Evolutionary conservation across 352 stramenopile species (phyloP).

Genomic region (Globisporangium recalcitrans): DNA sequence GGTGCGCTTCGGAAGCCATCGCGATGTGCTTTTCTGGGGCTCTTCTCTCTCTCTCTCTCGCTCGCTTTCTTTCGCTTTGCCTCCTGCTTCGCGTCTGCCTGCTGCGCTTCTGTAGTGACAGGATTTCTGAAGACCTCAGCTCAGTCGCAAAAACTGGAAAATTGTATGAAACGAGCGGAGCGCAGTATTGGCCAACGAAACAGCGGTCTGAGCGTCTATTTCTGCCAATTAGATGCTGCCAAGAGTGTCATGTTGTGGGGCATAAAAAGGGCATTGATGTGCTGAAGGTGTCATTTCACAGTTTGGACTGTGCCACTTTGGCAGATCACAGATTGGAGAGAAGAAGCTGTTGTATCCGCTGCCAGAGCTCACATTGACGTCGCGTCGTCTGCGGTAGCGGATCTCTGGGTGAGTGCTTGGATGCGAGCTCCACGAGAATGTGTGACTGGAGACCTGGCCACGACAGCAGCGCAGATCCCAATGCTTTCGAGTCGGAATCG

Average conservation of each 20-base stretch:
- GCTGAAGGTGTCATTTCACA: too few species aligned
- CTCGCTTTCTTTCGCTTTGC: background rate
- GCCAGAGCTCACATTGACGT: too few species aligned
- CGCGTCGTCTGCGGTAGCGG: too few species aligned
- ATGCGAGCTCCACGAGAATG: too few species aligned
- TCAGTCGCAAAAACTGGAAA: slow-evolving; percentile 6
- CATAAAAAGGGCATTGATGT: background rate
- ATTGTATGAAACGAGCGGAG: slow-evolving; percentile 5
- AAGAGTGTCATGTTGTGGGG: background rate
- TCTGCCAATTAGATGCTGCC: background rate
- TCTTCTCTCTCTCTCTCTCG: background rate
- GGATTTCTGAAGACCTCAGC: slow-evolving; percentile 3
- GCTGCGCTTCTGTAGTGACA: background rate
- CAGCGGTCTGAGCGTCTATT: background rate
- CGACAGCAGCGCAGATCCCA: background rate
- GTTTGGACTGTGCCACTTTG: too few species aligned
- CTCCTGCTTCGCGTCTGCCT: background rate
- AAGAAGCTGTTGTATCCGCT: too few species aligned
- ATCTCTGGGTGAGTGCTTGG: too few species aligned
- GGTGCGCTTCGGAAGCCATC: slow-evolving; percentile 46
- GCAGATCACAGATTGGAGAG: too few species aligned
- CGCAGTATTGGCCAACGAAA: background rate
- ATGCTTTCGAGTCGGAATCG: too few species aligned
- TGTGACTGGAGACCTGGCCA: too few species aligned
- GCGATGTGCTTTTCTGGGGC: background rate